A percentile compares a stretch with the other conserved stretches of the same genome.
These are phyloP conservation scores for Lupinus albus DNA, from an alignment of 306 rosid species.

Conservation along the genomic window DNA sequence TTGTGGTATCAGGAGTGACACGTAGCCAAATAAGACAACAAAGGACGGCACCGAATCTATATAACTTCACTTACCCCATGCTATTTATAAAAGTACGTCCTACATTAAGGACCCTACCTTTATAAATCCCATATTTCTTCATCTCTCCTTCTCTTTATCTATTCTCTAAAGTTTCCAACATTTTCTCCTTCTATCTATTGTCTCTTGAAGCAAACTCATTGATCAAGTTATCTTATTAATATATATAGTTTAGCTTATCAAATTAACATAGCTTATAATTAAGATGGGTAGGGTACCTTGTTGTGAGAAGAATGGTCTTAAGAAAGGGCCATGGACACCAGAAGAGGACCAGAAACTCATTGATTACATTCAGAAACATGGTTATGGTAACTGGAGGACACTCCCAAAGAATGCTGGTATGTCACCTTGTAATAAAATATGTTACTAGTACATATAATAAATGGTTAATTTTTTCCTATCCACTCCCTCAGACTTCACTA, in stretches of 20 bases:
- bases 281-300: slow-evolving; percentile 91
- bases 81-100: slow-evolving; percentile 62
- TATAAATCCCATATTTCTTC: slow-evolving; percentile 1
- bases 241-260: slow-evolving; percentile 5
- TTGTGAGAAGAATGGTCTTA: slow-evolving; percentile 87
- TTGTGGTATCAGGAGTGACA: slow-evolving; percentile 53
- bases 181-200: slow-evolving; percentile 13
- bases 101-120: slow-evolving; percentile 51
- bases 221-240: slow-evolving; percentile 15
- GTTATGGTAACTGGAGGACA: slow-evolving; percentile 95
- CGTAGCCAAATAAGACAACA: slow-evolving; percentile 52
- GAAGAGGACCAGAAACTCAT: slow-evolving; percentile 86
- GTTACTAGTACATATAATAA: background rate
- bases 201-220: slow-evolving; percentile 25
- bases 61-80: slow-evolving; percentile 52
- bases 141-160: slow-evolving; percentile 1
- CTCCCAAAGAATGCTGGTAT: slow-evolving; percentile 97
- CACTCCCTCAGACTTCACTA: too few relatives aligned
- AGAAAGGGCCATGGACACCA: slow-evolving; percentile 95
- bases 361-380: slow-evolving; percentile 77
- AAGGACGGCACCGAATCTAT: slow-evolving; percentile 86
- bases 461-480: background rate
- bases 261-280: background rate
- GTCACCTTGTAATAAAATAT: background rate
- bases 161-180: slow-evolving; percentile 34